phyloP scores from a whole-genome alignment of 306 rosid species.

The Urtica urens region DNA sequence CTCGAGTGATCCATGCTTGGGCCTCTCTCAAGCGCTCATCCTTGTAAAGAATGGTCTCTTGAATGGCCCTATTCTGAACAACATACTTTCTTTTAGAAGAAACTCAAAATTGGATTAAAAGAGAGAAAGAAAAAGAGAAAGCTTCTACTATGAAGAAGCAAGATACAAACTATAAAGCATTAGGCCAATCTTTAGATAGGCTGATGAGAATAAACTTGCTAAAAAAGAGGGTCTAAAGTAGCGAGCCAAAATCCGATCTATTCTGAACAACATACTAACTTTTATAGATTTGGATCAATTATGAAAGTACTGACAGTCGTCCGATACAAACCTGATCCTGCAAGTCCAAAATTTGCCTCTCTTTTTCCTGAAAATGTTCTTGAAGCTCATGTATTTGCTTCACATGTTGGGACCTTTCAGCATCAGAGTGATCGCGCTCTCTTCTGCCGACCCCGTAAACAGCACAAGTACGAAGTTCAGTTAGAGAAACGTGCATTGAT shows the following conservation, averaged over 20 bases:
- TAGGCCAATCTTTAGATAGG: too few relatives aligned
- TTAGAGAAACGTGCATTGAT: too few relatives aligned
- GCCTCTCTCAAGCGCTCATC: slow-evolving; percentile 92
- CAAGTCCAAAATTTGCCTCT: slow-evolving; percentile 78
- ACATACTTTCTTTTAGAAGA: slow-evolving; percentile 19
- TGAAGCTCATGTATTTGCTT: slow-evolving; percentile 82
- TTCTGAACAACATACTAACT: too few relatives aligned
- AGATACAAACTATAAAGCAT: not conserved
- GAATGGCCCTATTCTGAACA: slow-evolving; percentile 88
- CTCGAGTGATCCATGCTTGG: slow-evolving; percentile 87
- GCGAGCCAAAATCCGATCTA: too few relatives aligned
- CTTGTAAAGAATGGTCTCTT: slow-evolving; percentile 71
- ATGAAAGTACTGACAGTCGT: too few relatives aligned
- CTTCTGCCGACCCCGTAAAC: slow-evolving; percentile 58
- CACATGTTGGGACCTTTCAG: slow-evolving; percentile 86
- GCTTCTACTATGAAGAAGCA: too few relatives aligned
- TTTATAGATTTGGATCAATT: too few relatives aligned
- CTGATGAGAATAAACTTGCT: too few relatives aligned
- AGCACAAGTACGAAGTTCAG: not conserved
- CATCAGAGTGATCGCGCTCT: slow-evolving; percentile 93
- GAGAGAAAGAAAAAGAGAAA: not conserved
- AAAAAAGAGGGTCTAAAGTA: too few relatives aligned
- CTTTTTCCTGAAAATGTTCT: slow-evolving; percentile 91
- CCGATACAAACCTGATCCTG: slow-evolving; percentile 68
- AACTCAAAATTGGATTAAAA: slow-evolving; percentile 1